Evolutionary conservation across 2,329 filamentous ascomycete species (phyloP).

Genomic region (Xylaria sp.): DNA sequence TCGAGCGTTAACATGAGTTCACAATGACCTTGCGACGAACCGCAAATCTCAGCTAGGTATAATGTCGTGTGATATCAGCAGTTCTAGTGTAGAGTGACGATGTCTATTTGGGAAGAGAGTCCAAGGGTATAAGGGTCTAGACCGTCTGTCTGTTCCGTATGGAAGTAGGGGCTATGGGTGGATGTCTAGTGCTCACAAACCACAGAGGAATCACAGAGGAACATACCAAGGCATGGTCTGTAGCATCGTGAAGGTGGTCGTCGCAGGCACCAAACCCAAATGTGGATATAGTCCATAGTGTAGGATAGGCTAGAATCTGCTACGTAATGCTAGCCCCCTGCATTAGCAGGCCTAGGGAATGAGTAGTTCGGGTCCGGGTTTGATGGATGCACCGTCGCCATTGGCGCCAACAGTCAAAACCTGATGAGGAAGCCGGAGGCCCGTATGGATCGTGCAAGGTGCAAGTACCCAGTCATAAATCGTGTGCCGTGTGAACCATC

Average conservation of each 20-base stretch:
- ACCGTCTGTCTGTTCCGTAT: conserved; percentile 11
- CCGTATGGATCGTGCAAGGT: conserved; percentile 2
- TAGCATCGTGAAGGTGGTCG: conserved; percentile 38
- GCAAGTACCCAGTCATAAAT: conserved; percentile 22
- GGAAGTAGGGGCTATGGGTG: conserved; percentile 10
- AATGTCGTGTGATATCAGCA: conserved; percentile 19
- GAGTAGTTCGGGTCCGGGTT: conserved; percentile 15
- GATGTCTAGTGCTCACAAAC: conserved; percentile 7
- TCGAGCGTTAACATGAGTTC: background rate
- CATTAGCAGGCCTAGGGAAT: conserved; percentile 16
- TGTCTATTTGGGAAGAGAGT: background rate
- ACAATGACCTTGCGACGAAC: background rate
- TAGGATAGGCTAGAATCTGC: conserved; percentile 16
- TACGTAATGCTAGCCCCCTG: conserved; percentile 18
- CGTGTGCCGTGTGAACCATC: conserved; percentile 16
- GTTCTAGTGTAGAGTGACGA: conserved; percentile 20
- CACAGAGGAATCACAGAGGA: too few relatives aligned
- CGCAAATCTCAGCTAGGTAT: background rate
- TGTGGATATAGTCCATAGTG: conserved; percentile 16
- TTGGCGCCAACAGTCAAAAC: conserved; percentile 29
- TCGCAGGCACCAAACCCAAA: conserved; percentile 36
- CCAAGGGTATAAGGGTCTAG: conserved; percentile 11
- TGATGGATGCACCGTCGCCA: conserved; percentile 20
- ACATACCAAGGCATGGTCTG: background rate
- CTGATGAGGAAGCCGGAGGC: conserved; percentile 16